These are phyloP conservation scores for Scheffersomyces stambukii DNA, from an alignment of 1,139 yeast species.

Conservation along the genomic window DNA sequence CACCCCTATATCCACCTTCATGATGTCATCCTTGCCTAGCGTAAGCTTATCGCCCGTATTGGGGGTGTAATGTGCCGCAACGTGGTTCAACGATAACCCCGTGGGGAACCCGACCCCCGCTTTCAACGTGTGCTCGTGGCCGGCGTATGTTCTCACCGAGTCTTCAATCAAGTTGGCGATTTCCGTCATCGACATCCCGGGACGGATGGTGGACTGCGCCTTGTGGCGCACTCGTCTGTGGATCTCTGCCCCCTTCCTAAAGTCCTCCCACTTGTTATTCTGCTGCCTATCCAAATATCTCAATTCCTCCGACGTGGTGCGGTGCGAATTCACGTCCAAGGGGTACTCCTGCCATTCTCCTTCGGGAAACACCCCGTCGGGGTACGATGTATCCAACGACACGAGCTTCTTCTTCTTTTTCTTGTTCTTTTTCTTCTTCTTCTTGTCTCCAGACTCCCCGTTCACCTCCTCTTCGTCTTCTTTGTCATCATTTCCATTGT, in stretches of 20 bases:
- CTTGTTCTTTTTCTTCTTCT: conserved; percentile 47
- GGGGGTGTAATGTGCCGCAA: conserved; percentile 98
- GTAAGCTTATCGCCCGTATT: conserved; percentile 89
- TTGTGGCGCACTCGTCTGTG: conserved; percentile 87
- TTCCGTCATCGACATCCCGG: conserved; percentile 91
- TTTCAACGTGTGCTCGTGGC: conserved; percentile 55
- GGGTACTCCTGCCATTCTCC: conserved; percentile 82
- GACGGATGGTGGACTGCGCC: conserved; percentile 70
- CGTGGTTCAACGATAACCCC: conserved; percentile 86
- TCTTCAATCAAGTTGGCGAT: conserved; percentile 88
- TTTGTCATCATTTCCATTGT: conserved; percentile 6
- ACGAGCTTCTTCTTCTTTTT: conserved; percentile 43
- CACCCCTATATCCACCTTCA: conserved; percentile 97
- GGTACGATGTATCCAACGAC: conserved; percentile 63
- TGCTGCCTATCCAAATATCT: conserved; percentile 72
- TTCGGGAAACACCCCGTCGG: conserved; percentile 76
- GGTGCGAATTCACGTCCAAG: conserved; percentile 65
- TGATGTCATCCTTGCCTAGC: conserved; percentile 79
- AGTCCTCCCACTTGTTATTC: conserved; percentile 71
- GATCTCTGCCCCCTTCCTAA: conserved; percentile 93
- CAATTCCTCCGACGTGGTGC: conserved; percentile 84
- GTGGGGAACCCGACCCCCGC: conserved; percentile 98
- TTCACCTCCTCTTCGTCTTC: conserved; percentile 11
- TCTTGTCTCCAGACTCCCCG: conserved; percentile 28
- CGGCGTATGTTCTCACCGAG: conserved; percentile 71